A percentile compares a stretch with the other conserved stretches of the same genome.
Conservation (phyloP, 768 basidiomycete species). For the Strobilomyces confusus region DNA sequence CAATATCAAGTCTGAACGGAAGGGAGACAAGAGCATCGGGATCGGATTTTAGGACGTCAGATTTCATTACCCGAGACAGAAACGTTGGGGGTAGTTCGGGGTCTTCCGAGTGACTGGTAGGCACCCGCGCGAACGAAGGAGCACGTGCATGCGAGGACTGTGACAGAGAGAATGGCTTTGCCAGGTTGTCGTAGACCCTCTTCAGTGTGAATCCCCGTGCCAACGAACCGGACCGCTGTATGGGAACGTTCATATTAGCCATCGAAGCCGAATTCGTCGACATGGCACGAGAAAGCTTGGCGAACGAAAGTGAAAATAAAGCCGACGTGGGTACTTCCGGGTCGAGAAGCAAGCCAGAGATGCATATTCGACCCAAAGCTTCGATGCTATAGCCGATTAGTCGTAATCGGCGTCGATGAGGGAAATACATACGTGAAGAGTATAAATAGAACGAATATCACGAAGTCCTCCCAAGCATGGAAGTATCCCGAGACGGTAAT, state of each 20-base stretch:
- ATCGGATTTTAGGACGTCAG: conserved; percentile 37
- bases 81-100: conserved; percentile 44
- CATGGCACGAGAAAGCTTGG: conserved; percentile 18
- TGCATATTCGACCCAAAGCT: conserved; percentile 81
- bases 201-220: conserved; percentile 43
- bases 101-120: conserved; percentile 33
- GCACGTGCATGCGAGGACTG: conserved; percentile 30
- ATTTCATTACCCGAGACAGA: conserved; percentile 46
- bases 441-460: conserved; percentile 77
- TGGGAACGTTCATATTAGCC: conserved; percentile 20
- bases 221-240: conserved; percentile 34
- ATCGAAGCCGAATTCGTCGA: conserved; percentile 27
- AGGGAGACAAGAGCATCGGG: conserved; percentile 39
- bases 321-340: conserved; percentile 61
- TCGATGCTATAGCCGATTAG: conserved; percentile 56
- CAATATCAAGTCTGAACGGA: conserved; percentile 61
- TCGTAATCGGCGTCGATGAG: background rate
- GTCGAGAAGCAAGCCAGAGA: conserved; percentile 85
- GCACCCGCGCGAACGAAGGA: conserved; percentile 14
- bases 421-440: conserved; percentile 70
- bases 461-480: conserved; percentile 84
- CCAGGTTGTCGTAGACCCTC: conserved; percentile 42
- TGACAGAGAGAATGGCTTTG: conserved; percentile 53
- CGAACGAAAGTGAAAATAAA: conserved; percentile 41
- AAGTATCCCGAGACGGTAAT: conserved; percentile 71